phyloP scores from a whole-genome alignment of 1,284 basidiomycete genomes.

The Leccinum subrobustum region DNA sequence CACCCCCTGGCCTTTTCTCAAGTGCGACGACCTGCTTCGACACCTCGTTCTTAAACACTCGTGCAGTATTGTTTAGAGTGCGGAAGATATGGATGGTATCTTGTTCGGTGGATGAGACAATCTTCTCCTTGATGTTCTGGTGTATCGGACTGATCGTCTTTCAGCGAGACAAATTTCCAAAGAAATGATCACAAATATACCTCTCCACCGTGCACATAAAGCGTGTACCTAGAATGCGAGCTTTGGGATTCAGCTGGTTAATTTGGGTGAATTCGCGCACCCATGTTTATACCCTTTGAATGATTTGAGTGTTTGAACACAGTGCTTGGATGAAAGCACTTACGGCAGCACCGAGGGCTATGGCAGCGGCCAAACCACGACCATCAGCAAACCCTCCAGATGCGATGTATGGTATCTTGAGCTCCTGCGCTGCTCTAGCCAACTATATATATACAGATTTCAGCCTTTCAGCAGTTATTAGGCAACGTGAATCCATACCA shows the following conservation, averaged over 20 bases:
- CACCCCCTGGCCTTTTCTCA: conserved; percentile 79
- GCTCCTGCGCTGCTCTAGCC: conserved; percentile 84
- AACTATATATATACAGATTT: conserved; percentile 45
- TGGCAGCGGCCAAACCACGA: conserved; percentile 78
- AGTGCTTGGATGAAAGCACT: conserved; percentile 29
- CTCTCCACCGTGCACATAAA: conserved; percentile 85
- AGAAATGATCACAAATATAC: conserved; percentile 32
- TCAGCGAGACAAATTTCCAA: not conserved
- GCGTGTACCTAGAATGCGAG: conserved; percentile 57
- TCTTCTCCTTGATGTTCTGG: conserved; percentile 87
- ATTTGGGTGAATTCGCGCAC: conserved; percentile 37
- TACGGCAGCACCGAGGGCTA: conserved; percentile 82
- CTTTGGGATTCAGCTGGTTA: not conserved
- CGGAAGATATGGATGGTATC: conserved; percentile 92
- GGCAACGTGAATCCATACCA: conserved; percentile 49
- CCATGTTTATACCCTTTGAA: conserved; percentile 80
- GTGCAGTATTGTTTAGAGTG: conserved; percentile 81
- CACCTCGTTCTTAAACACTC: conserved; percentile 87
- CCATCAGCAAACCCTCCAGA: conserved; percentile 86
- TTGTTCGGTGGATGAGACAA: conserved; percentile 78
- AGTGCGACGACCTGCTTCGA: conserved; percentile 79
- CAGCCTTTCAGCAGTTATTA: not conserved
- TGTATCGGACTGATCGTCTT: conserved; percentile 68
- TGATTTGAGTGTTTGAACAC: not conserved
- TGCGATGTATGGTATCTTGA: conserved; percentile 85